Conservation (phyloP, 2,329 filamentous ascomycete species). For the Dothideomycetes sp. region DNA sequence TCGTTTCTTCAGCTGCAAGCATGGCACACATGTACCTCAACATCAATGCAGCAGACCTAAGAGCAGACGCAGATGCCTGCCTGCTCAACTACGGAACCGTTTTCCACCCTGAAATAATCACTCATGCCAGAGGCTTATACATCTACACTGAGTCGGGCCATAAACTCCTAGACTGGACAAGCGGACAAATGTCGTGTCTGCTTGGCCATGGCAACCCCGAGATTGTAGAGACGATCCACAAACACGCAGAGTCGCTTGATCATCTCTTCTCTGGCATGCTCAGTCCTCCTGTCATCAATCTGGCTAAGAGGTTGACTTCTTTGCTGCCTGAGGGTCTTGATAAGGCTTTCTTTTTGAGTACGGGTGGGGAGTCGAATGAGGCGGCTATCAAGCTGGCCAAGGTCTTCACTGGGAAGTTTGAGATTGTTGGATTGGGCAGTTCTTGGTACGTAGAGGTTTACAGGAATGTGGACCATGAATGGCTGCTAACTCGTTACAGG, state of each 20-base stretch:
- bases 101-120: too few species aligned
- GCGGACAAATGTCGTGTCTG: constrained; percentile 49
- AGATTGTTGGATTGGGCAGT: constrained; percentile 49
- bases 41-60: too few species aligned
- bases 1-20: too few species aligned
- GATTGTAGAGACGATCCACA: constrained; percentile 41
- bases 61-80: too few species aligned
- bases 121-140: too few species aligned
- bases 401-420: constrained; percentile 51
- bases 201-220: constrained; percentile 49
- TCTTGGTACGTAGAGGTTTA: too few species aligned
- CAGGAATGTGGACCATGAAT: too few species aligned
- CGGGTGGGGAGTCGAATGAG: constrained; percentile 44
- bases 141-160: too few species aligned
- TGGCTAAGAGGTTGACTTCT: constrained; percentile 39
- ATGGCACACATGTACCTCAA: too few species aligned
- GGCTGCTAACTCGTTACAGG: too few species aligned
- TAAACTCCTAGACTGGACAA: constrained; percentile 52
- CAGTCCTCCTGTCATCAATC: constrained; percentile 44
- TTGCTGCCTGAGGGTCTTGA: constrained; percentile 40
- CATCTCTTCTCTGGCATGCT: constrained; percentile 51
- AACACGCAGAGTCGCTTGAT: constrained; percentile 42
- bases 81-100: too few species aligned
- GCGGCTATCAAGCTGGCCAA: constrained; percentile 57
- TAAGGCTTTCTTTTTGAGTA: constrained; percentile 48